Evolutionary conservation across 768 basidiomycete genomes (phyloP).

Genomic region (Leccinum boreale): DNA sequence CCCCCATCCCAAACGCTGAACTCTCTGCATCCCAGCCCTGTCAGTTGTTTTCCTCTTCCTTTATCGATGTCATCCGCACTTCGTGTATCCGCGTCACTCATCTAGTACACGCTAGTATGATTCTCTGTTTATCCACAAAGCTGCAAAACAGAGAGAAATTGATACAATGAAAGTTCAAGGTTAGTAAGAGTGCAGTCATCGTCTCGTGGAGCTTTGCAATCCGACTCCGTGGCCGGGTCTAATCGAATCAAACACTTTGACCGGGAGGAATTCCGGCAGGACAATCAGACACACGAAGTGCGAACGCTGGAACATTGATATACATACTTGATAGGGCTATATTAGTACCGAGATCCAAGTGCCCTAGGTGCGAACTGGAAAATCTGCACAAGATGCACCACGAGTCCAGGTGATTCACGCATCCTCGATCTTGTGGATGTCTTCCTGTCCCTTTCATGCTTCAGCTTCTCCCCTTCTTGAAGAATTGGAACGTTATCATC

Average conservation of each 20-base stretch:
- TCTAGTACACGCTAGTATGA: not conserved
- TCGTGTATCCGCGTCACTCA: not conserved
- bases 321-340: no score
- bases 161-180: not conserved
- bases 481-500: not conserved
- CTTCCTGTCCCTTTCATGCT: conserved; percentile 3
- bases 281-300: no score
- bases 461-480: not conserved
- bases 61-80: not conserved
- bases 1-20: conserved; percentile 47
- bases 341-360: no score
- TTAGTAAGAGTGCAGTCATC: not conserved
- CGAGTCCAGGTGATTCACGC: no score
- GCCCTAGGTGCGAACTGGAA: no score
- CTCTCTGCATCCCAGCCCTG: conserved; percentile 53
- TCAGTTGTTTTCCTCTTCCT: not conserved
- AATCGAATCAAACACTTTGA: not conserved
- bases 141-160: not conserved
- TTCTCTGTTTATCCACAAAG: not conserved
- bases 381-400: no score
- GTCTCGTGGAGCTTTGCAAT: no score
- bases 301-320: no score
- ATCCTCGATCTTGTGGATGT: conserved; percentile 48
- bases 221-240: no score
- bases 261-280: not conserved